Conservation (phyloP, 2,329 filamentous ascomycete species). For the Onygena corvina region DNA sequence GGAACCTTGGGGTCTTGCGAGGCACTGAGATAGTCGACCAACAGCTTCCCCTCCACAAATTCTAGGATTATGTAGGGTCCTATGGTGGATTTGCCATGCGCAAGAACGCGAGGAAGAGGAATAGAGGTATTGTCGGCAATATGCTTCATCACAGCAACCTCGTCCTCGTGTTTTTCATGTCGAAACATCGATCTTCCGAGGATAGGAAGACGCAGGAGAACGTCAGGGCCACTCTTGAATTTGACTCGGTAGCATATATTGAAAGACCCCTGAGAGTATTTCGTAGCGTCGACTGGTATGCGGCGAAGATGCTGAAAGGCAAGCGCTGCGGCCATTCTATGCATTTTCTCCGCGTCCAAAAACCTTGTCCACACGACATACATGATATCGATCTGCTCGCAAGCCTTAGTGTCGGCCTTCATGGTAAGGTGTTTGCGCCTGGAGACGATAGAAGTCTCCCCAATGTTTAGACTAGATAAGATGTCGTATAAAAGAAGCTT, state of each 20-base stretch:
- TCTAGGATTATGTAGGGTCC: constrained; percentile 21
- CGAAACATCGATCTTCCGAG: constrained; percentile 14
- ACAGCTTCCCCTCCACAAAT: constrained; percentile 20
- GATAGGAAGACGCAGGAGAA: constrained; percentile 15
- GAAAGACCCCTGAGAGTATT: constrained; percentile 12
- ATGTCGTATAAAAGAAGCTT: no score
- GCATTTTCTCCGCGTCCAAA: constrained; percentile 2
- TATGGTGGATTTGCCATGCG: constrained; percentile 16
- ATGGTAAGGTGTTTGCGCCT: no score
- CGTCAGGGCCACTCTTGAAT: constrained; percentile 13
- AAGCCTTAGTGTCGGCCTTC: constrained; percentile 7
- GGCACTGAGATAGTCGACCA: constrained; percentile 20
- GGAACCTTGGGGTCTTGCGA: constrained; percentile 9
- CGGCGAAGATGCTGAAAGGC: constrained; percentile 8
- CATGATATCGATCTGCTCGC: constrained; percentile 8
- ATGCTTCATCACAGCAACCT: constrained; percentile 16
- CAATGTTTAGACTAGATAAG: no score
- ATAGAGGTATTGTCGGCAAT: constrained; percentile 19
- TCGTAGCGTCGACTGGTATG: not conserved
- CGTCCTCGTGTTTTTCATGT: constrained; percentile 14
- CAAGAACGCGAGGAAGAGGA: constrained; percentile 19
- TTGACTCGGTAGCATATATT: constrained; percentile 17
- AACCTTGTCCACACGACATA: constrained; percentile 9
- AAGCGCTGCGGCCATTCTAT: constrained; percentile 6
- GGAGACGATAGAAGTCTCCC: no score